These are phyloP conservation scores for Linum usitatissimum DNA, from an alignment of 345 rosid genomes.

Conservation along the genomic window DNA sequence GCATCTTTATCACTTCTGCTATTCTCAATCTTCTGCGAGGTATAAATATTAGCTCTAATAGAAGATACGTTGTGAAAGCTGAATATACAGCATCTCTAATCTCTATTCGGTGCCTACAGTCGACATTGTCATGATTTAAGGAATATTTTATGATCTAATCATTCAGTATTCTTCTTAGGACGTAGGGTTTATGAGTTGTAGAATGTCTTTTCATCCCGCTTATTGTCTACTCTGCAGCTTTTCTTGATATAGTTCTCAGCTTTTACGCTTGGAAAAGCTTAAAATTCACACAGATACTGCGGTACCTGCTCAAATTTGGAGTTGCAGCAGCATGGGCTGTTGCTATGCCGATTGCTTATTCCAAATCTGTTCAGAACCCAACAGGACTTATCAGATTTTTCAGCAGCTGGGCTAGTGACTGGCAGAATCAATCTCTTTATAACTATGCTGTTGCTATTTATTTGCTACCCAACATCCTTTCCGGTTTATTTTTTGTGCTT, in stretches of 20 bases:
- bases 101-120: neutral
- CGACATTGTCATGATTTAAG: slow-evolving; percentile 3
- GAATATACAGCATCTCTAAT: neutral
- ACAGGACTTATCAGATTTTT: slow-evolving; percentile 62
- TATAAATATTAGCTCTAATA: slow-evolving; percentile 12
- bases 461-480: slow-evolving; percentile 63
- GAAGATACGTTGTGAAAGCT: neutral
- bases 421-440: slow-evolving; percentile 57
- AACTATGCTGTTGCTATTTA: slow-evolving; percentile 68
- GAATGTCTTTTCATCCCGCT: slow-evolving; percentile 4
- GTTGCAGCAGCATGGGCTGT: slow-evolving; percentile 84
- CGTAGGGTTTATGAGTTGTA: slow-evolving; percentile 1
- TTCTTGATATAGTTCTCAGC: slow-evolving; percentile 73
- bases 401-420: slow-evolving; percentile 47
- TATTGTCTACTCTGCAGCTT: slow-evolving; percentile 36
- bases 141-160: neutral
- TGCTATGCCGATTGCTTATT: slow-evolving; percentile 65
- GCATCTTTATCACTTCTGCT: slow-evolving; percentile 80
- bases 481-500: slow-evolving; percentile 58
- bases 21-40: slow-evolving; percentile 86
- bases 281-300: slow-evolving; percentile 60
- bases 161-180: slow-evolving; percentile 9
- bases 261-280: slow-evolving; percentile 79
- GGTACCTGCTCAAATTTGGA: slow-evolving; percentile 63
- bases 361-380: slow-evolving; percentile 62